These are phyloP conservation scores for Nitzschia sp. DNA, from an alignment of 108 stramenopile genomes.

Conservation along the genomic window DNA sequence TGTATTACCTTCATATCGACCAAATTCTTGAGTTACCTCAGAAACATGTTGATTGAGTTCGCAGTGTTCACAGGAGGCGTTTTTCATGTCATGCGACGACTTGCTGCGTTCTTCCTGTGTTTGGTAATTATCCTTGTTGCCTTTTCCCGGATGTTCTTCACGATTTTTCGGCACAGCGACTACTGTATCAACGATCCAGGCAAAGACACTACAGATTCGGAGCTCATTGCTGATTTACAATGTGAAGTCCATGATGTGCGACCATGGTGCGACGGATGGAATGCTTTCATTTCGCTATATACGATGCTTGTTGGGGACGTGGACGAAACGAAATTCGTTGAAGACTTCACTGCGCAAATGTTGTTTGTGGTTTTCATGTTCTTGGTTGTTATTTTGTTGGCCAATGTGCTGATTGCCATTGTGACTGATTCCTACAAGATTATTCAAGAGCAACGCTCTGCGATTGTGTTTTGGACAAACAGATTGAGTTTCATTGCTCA, in stretches of 20 bases:
- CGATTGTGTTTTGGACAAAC: slow-evolving; percentile 84
- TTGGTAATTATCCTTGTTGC: slow-evolving; percentile 58
- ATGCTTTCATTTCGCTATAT: slow-evolving; percentile 59
- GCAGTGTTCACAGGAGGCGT: slow-evolving; percentile 62
- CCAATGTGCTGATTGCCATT: slow-evolving; percentile 64
- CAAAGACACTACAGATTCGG: neutral
- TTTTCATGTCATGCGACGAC: slow-evolving; percentile 49
- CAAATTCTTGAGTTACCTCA: slow-evolving; percentile 47
- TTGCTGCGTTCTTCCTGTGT: slow-evolving; percentile 53
- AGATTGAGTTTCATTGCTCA: slow-evolving; percentile 73
- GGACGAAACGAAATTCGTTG: slow-evolving; percentile 42
- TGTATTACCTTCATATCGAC: slow-evolving; percentile 39
- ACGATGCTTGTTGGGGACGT: slow-evolving; percentile 73
- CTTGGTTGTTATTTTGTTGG: slow-evolving; percentile 64
- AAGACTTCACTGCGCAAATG: slow-evolving; percentile 28
- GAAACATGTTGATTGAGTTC: slow-evolving; percentile 59
- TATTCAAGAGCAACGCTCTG: slow-evolving; percentile 75
- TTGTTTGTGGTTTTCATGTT: slow-evolving; percentile 69
- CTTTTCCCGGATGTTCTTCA: slow-evolving; percentile 61
- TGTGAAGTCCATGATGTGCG: slow-evolving; percentile 14
- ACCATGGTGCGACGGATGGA: slow-evolving; percentile 54
- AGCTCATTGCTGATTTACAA: slow-evolving; percentile 7
- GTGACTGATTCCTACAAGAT: slow-evolving; percentile 71
- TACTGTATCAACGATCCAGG: slow-evolving; percentile 20
- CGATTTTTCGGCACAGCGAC: slow-evolving; percentile 39